These are phyloP conservation scores for Alopecurus myosuroides DNA, from an alignment of 176 grass and related monocot genomes.

Conservation along the genomic window DNA sequence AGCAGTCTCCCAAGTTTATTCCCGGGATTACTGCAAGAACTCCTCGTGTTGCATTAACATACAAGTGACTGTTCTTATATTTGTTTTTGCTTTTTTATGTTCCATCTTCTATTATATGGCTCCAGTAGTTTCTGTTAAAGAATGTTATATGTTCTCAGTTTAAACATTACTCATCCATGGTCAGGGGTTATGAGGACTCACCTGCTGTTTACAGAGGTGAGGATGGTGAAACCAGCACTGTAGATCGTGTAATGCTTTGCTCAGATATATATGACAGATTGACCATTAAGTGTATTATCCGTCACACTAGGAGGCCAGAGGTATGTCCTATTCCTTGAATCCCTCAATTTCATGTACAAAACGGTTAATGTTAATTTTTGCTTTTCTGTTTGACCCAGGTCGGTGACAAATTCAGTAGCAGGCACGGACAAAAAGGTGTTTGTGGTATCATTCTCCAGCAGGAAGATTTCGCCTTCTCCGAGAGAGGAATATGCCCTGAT, in stretches of 20 bases:
- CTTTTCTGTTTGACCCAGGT: conserved; percentile 33
- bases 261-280: conserved; percentile 74
- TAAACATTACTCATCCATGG: background rate
- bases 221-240: conserved; percentile 73
- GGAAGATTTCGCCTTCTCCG: conserved; percentile 90
- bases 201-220: conserved; percentile 59
- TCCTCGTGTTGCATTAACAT: conserved; percentile 6
- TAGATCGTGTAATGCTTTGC: conserved; percentile 84
- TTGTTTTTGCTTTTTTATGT: background rate
- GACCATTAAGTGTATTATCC: conserved; percentile 80
- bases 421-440: conserved; percentile 94
- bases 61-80: conserved; percentile 28
- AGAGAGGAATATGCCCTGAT: conserved; percentile 90
- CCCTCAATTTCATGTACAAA: conserved; percentile 12
- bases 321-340: conserved; percentile 18
- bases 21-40: background rate
- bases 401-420: conserved; percentile 97
- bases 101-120: background rate
- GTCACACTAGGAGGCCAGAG: conserved; percentile 80
- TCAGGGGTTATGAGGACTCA: conserved; percentile 56
- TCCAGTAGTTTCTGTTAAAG: background rate
- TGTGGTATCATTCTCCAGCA: conserved; percentile 94
- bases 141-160: background rate
- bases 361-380: background rate
- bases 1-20: conserved; percentile 38